These are phyloP conservation scores for Calonectria pseudoreteaudii DNA, from an alignment of 2,329 filamentous ascomycete genomes.

Conservation along the genomic window DNA sequence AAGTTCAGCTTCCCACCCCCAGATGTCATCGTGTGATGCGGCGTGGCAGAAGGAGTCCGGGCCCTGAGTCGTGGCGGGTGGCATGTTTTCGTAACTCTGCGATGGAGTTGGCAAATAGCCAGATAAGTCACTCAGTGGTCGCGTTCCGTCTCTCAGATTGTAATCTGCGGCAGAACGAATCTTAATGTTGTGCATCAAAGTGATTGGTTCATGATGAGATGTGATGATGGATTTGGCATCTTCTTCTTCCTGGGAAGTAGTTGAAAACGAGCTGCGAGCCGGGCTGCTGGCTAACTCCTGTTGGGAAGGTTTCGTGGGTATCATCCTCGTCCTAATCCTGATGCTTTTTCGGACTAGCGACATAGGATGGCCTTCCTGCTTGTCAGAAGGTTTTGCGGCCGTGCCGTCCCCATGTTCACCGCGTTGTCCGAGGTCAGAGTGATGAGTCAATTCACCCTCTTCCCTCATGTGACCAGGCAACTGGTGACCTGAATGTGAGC, in stretches of 20 bases:
- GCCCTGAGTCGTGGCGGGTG: constrained; percentile 25
- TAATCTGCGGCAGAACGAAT: constrained; percentile 6
- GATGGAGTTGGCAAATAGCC: constrained; percentile 52
- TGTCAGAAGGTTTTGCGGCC: constrained; percentile 59
- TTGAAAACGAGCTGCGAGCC: not conserved
- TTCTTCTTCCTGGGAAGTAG: constrained; percentile 5
- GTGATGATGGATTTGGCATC: constrained; percentile 5
- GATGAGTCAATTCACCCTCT: constrained; percentile 35
- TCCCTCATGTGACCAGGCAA: constrained; percentile 43
- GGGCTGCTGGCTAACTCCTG: constrained; percentile 13
- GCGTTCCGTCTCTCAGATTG: constrained; percentile 6
- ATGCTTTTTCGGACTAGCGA: constrained; percentile 41
- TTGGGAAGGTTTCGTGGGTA: constrained; percentile 26
- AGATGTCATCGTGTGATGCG: constrained; percentile 52
- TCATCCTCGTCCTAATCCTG: constrained; percentile 36
- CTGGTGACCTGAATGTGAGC: constrained; percentile 59
- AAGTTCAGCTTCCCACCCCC: constrained; percentile 66
- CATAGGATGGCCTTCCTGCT: constrained; percentile 26
- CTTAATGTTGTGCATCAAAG: constrained; percentile 15
- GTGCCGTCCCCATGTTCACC: constrained; percentile 56
- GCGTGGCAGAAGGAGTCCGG: constrained; percentile 30
- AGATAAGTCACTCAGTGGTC: constrained; percentile 50
- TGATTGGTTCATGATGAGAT: constrained; percentile 10
- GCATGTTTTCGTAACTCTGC: constrained; percentile 33
- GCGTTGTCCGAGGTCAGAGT: constrained; percentile 34